phyloP scores from a whole-genome alignment of 2,329 filamentous ascomycete species.

The Botrytis deweyae region DNA sequence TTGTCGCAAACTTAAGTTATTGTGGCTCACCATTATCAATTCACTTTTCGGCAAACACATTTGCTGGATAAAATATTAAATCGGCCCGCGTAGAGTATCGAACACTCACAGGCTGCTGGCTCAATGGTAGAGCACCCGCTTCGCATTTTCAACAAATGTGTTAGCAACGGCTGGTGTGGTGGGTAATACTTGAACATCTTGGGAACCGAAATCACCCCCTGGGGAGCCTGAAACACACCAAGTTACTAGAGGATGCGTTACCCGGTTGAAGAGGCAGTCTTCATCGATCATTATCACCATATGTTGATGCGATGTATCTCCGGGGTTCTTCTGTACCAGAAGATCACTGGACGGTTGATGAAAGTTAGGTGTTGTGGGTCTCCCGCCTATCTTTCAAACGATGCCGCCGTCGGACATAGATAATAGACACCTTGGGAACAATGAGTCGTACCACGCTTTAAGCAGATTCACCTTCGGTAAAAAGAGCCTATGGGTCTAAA shows the following conservation, averaged over 20 bases:
- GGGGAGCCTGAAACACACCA: constrained; percentile 2
- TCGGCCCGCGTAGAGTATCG: not conserved
- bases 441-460: constrained; percentile 3
- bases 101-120: constrained; percentile 6
- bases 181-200: constrained; percentile 9
- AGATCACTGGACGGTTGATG: not conserved
- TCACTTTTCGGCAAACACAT: constrained; percentile 1
- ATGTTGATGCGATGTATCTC: not conserved
- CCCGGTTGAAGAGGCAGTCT: constrained; percentile 12
- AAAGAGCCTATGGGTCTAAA: not conserved
- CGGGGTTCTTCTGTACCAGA: not conserved
- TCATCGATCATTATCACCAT: constrained; percentile 6
- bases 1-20: no score
- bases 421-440: not conserved
- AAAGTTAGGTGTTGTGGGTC: not conserved
- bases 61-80: not conserved
- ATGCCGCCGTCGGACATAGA: not conserved
- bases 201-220: constrained; percentile 9
- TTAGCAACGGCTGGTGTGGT: not conserved
- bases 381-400: not conserved
- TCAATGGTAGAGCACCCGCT: not conserved
- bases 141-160: not conserved
- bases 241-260: not conserved
- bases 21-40: not conserved
- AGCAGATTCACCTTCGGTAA: not conserved